Percentiles rank a stretch among this genome's conserved stretches.
Evolutionary conservation across 2,329 filamentous ascomycete species (phyloP).

Genomic region (Daldinia eschscholtzii): DNA sequence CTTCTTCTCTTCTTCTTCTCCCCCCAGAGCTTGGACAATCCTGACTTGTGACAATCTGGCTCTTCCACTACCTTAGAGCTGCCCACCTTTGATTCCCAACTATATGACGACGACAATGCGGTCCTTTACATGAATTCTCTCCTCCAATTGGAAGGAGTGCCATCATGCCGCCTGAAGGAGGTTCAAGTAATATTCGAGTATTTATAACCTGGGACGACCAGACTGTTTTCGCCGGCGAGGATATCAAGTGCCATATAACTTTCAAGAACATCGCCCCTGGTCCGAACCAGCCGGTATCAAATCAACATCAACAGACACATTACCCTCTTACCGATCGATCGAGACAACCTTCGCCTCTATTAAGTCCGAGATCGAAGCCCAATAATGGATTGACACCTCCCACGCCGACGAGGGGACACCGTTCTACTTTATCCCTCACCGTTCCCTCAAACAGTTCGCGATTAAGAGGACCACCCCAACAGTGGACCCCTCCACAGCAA

Average conservation of each 20-base stretch:
- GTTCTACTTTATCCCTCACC: constrained; percentile 75
- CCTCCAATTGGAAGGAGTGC: constrained; percentile 53
- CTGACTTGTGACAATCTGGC: constrained; percentile 9
- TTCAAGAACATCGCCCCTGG: constrained; percentile 85
- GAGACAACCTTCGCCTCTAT: constrained; percentile 59
- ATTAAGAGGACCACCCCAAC: constrained; percentile 61
- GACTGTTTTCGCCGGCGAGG: constrained; percentile 95
- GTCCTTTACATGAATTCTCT: constrained; percentile 49
- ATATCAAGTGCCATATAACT: constrained; percentile 94
- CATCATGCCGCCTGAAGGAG: constrained; percentile 63
- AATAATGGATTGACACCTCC: constrained; percentile 62
- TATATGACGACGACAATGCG: constrained; percentile 46
- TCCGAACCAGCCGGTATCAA: constrained; percentile 51
- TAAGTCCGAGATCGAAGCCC: constrained; percentile 57
- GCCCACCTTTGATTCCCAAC: constrained; percentile 6
- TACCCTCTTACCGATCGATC: constrained; percentile 54
- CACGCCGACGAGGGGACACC: constrained; percentile 67
- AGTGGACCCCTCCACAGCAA: constrained; percentile 56
- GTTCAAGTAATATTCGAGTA: constrained; percentile 83
- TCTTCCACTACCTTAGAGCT: constrained; percentile 19
- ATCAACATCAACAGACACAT: constrained; percentile 47
- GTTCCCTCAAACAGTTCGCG: constrained; percentile 62
- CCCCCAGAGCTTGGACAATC: constrained; percentile 12
- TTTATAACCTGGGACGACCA: constrained; percentile 95
- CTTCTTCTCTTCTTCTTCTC: not conserved